Evolutionary conservation across 306 rosid genomes (phyloP).

Genomic region (Rosa multiflora): DNA sequence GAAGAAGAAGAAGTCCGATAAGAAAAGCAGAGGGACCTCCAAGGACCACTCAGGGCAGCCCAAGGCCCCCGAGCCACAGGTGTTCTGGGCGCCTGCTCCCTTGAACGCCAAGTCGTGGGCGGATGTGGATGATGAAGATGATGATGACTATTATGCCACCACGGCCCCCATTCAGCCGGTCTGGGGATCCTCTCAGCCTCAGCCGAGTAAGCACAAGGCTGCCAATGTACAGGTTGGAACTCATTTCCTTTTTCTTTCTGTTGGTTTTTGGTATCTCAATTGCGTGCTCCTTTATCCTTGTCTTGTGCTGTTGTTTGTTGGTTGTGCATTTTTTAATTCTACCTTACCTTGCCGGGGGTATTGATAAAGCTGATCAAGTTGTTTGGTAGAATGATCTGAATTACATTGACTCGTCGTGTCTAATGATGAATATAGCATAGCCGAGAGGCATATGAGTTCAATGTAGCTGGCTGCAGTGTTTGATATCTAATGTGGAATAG

Average conservation of each 20-base stretch:
- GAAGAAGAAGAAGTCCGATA: constrained; percentile 93
- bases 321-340: not conserved
- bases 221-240: constrained; percentile 53
- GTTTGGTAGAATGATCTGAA: not conserved
- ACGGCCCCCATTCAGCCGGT: constrained; percentile 69
- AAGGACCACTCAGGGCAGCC: constrained; percentile 43
- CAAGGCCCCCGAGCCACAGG: constrained; percentile 57
- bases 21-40: constrained; percentile 66
- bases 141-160: constrained; percentile 80
- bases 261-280: not conserved
- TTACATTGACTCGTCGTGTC: not conserved
- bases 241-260: not conserved
- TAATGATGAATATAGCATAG: not conserved
- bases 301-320: not conserved
- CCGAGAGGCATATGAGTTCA: not conserved
- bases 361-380: not conserved
- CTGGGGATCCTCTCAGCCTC: constrained; percentile 59
- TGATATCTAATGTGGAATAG: not conserved
- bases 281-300: not conserved
- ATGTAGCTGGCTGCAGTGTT: not conserved
- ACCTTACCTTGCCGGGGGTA: not conserved
- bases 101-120: constrained; percentile 81
- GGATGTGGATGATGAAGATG: constrained; percentile 82
- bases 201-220: constrained; percentile 41
- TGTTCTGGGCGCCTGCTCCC: constrained; percentile 78